Evolutionary conservation across 2,329 filamentous ascomycete species (phyloP).

Genomic region (Aspergillus ochraceoroseus): DNA sequence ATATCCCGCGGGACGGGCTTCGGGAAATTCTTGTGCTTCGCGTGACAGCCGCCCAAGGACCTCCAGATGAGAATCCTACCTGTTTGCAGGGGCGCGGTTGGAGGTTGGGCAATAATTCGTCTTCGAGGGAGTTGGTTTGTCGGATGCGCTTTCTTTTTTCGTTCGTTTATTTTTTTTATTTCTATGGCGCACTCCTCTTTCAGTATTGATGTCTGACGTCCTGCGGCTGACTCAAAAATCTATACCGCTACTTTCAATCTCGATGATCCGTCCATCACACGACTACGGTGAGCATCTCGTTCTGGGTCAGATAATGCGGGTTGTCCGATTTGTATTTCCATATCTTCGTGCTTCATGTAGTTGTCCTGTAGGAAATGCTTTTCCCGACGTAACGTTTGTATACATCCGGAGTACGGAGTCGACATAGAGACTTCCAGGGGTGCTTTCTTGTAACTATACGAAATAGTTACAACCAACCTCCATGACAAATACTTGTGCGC

Average conservation of each 20-base stretch:
- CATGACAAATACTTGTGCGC: too few species aligned
- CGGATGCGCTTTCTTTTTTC: not conserved
- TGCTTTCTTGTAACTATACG: too few species aligned
- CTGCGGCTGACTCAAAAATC: constrained; percentile 10
- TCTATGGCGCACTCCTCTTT: not conserved
- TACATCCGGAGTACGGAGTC: too few species aligned
- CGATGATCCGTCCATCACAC: constrained; percentile 19
- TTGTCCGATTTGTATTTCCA: constrained; percentile 5
- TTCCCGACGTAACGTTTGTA: too few species aligned
- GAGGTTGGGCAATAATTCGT: too few species aligned
- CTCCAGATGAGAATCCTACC: constrained; percentile 7
- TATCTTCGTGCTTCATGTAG: too few species aligned
- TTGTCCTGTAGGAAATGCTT: not conserved
- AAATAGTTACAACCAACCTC: too few species aligned
- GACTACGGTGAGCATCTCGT: constrained; percentile 13
- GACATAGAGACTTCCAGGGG: too few species aligned
- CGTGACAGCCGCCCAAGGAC: constrained; percentile 14
- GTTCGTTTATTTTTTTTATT: not conserved
- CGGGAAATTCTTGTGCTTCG: constrained; percentile 12
- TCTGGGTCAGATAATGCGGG: constrained; percentile 7
- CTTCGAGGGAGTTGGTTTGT: not conserved
- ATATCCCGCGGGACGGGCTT: too few species aligned
- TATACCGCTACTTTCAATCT: constrained; percentile 22
- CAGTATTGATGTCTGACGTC: constrained; percentile 3
- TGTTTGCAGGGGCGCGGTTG: constrained; percentile 5